Base-by-base conservation (phyloP, 2,329 filamentous ascomycete genomes). In the Trichoderma asperellum region DNA sequence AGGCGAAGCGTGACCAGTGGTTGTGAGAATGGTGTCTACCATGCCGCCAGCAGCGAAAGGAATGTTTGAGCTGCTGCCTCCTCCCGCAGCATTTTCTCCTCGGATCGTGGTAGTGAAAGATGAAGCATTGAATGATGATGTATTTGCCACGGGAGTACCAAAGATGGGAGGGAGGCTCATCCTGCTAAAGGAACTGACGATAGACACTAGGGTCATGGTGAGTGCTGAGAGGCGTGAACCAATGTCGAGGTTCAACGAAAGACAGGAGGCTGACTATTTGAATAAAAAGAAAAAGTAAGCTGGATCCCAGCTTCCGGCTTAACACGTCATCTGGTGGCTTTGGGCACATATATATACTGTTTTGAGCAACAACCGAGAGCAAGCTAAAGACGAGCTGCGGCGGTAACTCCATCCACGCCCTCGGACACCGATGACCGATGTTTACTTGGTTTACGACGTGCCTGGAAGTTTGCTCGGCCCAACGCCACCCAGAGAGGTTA, bases 21-120 rank as follows among this genome's bases (percentile, higher is more conserved):
- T 80, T 5, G 80, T 77, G 16, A 85, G 78, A 56, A 87, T 75
- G n/a, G 75, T 81, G 70, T 86, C 83, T 72, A 83, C 73, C 32
- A 84, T 74, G 67, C 76, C 76, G 3, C 73, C 53, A 11, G 65
- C 66, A 5, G 77, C 74, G 18, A 79, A 76, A 6, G 72, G 40
- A 10, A 60, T 37, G 7, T 52, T 52, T 11, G 66, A 35, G 8
- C 43, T 55, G n/a, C 37, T 40, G 49, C 49, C 35, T 34, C 35
- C 64, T 14, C 35, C 59, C 21, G 40, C 32, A 56, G 21, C 35
- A 21, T 47, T 8, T 10, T 47, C 60, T 11, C 57, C 57, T 53
- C 32, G 21, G 21, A 62, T 12, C 21, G 35, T 56, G 11, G 70
- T 24, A 5, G 57, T 18, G 16, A 52, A 43, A 10, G 62, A 56